Evolutionary conservation across 345 rosid species (phyloP).

Genomic region (Limnanthes douglasii): DNA sequence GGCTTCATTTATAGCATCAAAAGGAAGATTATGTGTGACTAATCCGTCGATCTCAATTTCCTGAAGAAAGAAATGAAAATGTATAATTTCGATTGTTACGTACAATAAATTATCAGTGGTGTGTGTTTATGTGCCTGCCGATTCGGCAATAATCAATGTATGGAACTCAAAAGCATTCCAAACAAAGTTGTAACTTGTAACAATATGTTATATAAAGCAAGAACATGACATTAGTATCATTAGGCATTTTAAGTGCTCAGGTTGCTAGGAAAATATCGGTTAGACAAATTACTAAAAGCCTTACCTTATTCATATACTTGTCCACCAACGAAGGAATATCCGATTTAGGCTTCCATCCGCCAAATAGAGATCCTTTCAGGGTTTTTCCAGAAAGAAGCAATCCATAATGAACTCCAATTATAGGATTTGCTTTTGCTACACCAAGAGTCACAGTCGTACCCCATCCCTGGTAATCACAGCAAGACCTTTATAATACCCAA

Average conservation of each 20-base stretch:
- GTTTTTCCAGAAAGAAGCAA: constrained; percentile 63
- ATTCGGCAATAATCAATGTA: no score
- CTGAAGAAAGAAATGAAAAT: constrained; percentile 11
- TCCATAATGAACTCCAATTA: constrained; percentile 65
- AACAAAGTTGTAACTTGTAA: no score
- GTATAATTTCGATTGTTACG: background rate
- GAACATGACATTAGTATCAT: no score
- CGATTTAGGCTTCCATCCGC: constrained; percentile 89
- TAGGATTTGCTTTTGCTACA: constrained; percentile 72
- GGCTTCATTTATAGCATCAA: constrained; percentile 67
- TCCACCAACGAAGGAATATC: constrained; percentile 66
- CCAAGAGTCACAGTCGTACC: constrained; percentile 83
- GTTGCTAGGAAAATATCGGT: no score
- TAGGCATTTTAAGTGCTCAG: no score
- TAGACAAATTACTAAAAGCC: background rate
- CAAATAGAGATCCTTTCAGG: constrained; percentile 67
- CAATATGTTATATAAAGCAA: no score
- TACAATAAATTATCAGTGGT: background rate
- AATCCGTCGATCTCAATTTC: constrained; percentile 66
- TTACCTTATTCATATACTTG: constrained; percentile 68
- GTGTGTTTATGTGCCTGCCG: background rate
- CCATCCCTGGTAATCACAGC: constrained; percentile 77
- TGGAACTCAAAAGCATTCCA: no score
- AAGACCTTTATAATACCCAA: no score
- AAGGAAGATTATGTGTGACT: constrained; percentile 48